Evolutionary conservation across 305 asterid genomes (phyloP).

Genomic region (Fraxinus sp.): DNA sequence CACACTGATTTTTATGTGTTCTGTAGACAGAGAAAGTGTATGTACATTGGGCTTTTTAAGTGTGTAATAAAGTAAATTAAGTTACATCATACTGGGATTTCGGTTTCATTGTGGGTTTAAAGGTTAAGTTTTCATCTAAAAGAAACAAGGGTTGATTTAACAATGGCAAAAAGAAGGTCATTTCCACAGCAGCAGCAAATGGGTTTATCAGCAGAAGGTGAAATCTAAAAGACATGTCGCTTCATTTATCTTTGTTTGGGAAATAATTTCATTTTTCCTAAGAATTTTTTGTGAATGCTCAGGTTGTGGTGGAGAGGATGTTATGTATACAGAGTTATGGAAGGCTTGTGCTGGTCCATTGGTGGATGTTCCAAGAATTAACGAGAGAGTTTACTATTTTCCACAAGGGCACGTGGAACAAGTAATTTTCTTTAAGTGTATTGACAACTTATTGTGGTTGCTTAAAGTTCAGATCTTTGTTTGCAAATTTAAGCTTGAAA

Average conservation of each 20-base stretch:
- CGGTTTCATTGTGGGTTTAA: conserved; percentile 7
- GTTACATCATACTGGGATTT: conserved; percentile 16
- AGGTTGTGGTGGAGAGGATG: conserved; percentile 50
- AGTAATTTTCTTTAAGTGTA: conserved; percentile 38
- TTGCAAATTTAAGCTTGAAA: conserved; percentile 20
- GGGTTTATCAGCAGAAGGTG: conserved; percentile 47
- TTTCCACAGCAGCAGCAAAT: conserved; percentile 51
- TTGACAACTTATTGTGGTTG: not conserved
- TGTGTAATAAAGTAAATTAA: conserved; percentile 7
- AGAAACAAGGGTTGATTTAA: conserved; percentile 23
- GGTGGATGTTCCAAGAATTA: conserved; percentile 69
- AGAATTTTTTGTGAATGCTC: conserved; percentile 22
- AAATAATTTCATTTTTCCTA: not conserved
- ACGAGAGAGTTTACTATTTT: conserved; percentile 75
- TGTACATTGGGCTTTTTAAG: not conserved
- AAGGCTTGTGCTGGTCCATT: conserved; percentile 95
- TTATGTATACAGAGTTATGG: conserved; percentile 72
- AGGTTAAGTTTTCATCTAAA: conserved; percentile 1
- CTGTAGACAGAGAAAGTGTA: not conserved
- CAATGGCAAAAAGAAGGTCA: conserved; percentile 57
- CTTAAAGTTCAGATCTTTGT: conserved; percentile 30
- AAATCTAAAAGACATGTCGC: not conserved
- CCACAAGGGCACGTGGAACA: conserved; percentile 97
- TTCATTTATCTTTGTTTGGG: not conserved
- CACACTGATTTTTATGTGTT: not conserved